These are phyloP conservation scores for Meira miltonrushii DNA, from an alignment of 1,284 basidiomycete species.

Conservation along the genomic window DNA sequence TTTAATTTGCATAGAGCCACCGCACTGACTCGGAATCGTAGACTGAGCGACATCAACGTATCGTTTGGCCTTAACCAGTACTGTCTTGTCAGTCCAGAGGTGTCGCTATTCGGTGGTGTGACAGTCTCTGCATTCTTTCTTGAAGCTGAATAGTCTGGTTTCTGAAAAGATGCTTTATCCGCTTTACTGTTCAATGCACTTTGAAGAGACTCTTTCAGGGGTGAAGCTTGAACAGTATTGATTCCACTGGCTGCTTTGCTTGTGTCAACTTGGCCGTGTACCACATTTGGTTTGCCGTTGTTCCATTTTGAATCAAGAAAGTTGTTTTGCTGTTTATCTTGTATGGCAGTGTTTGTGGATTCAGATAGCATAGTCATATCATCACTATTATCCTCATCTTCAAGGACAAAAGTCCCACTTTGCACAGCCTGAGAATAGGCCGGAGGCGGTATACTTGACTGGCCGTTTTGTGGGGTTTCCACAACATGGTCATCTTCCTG, in stretches of 20 bases:
- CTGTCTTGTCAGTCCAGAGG: slow-evolving; percentile 19
- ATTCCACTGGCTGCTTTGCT: neutral
- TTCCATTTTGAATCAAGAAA: no score
- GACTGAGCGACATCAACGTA: slow-evolving; percentile 23
- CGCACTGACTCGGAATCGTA: slow-evolving; percentile 23
- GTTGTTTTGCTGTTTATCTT: no score
- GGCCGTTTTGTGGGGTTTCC: no score
- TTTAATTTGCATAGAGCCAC: slow-evolving; percentile 27
- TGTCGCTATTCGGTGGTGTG: neutral
- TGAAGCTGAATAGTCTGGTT: neutral
- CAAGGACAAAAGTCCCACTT: slow-evolving; percentile 15
- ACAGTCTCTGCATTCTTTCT: neutral
- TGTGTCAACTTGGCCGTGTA: neutral
- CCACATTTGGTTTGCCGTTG: neutral
- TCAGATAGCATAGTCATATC: neutral
- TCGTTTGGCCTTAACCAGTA: slow-evolving; percentile 26
- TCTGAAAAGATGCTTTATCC: neutral
- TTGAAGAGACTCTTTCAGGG: no score
- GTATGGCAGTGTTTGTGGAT: no score
- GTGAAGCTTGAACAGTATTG: neutral
- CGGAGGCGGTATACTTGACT: neutral
- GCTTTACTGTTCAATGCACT: no score
- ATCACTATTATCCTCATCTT: slow-evolving; percentile 8
- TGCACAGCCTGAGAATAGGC: neutral
- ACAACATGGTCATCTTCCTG: neutral